Conservation (phyloP, 2,329 filamentous ascomycete genomes). For the Paraconiothyrium brasiliense region DNA sequence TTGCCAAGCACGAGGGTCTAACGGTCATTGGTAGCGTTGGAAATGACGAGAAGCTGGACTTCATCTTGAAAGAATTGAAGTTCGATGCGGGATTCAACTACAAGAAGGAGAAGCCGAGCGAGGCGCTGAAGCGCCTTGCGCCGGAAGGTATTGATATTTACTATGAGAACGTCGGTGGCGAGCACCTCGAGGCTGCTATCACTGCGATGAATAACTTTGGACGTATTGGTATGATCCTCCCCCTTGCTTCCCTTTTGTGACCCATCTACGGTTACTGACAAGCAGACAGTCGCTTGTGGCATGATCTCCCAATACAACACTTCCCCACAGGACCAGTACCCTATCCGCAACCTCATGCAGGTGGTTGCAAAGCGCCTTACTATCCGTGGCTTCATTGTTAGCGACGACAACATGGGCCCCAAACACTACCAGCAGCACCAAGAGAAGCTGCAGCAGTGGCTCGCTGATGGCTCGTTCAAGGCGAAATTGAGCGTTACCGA, state of each 20-base stretch:
- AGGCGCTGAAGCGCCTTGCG: slow-evolving; percentile 74
- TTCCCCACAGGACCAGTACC: slow-evolving; percentile 65
- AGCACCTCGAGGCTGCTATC: slow-evolving; percentile 75
- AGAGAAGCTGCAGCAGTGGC: slow-evolving; percentile 78
- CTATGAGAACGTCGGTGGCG: slow-evolving; percentile 82
- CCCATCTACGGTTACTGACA: slow-evolving; percentile 9
- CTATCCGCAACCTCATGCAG: slow-evolving; percentile 71
- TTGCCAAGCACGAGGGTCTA: slow-evolving; percentile 83
- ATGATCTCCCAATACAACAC: slow-evolving; percentile 84
- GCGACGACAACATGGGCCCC: slow-evolving; percentile 70
- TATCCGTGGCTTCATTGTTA: slow-evolving; percentile 80
- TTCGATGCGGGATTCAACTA: slow-evolving; percentile 87
- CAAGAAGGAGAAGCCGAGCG: slow-evolving; percentile 78
- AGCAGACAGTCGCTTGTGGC: slow-evolving; percentile 56
- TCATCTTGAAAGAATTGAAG: slow-evolving; percentile 72
- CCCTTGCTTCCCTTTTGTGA: neutral
- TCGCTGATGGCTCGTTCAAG: slow-evolving; percentile 79
- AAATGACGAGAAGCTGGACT: slow-evolving; percentile 80
- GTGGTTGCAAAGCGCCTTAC: slow-evolving; percentile 74
- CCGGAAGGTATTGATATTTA: slow-evolving; percentile 84
- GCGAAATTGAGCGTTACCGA: slow-evolving; percentile 73
- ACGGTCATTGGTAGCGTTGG: slow-evolving; percentile 83
- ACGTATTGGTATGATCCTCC: slow-evolving; percentile 66
- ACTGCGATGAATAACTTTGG: slow-evolving; percentile 71
- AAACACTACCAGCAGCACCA: slow-evolving; percentile 76